Evolutionary conservation across 768 basidiomycete genomes (phyloP).

Genomic region (Boletus bicolor): DNA sequence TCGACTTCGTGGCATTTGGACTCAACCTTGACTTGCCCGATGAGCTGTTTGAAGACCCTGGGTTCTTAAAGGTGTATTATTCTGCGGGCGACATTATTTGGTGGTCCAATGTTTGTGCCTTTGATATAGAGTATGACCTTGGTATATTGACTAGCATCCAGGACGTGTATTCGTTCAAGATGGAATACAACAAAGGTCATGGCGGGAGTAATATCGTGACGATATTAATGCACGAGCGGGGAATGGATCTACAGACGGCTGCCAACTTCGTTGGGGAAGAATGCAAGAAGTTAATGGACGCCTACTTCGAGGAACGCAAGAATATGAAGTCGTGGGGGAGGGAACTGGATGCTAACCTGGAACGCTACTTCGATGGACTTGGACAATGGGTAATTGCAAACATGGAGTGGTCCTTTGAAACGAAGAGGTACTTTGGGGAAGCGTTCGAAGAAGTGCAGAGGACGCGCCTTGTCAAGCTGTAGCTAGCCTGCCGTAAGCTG

Average conservation of each 20-base stretch:
- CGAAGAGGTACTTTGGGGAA: conserved; percentile 63
- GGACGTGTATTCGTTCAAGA: conserved; percentile 73
- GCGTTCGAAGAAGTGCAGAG: conserved; percentile 49
- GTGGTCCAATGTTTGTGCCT: conserved; percentile 60
- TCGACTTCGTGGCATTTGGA: conserved; percentile 58
- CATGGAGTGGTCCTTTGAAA: conserved; percentile 69
- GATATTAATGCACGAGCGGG: conserved; percentile 57
- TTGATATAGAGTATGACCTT: neutral
- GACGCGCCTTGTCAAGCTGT: conserved; percentile 36
- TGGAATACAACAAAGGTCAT: conserved; percentile 66
- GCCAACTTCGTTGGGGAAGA: conserved; percentile 53
- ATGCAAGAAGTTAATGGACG: conserved; percentile 48
- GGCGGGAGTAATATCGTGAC: conserved; percentile 67
- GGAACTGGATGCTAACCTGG: conserved; percentile 48
- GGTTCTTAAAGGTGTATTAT: conserved; percentile 51
- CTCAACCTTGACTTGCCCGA: conserved; percentile 63
- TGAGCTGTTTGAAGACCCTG: conserved; percentile 54
- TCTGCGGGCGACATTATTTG: conserved; percentile 64
- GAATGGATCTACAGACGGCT: conserved; percentile 54
- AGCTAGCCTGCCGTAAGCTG: neutral
- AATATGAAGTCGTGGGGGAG: conserved; percentile 48
- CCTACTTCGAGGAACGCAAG: conserved; percentile 44
- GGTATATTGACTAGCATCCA: conserved; percentile 23
- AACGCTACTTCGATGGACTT: conserved; percentile 51
- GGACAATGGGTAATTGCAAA: conserved; percentile 64